Percentiles rank a stretch among this genome's conserved stretches.
These are phyloP conservation scores for Lasiodiplodia gonubiensis DNA, from an alignment of 2,329 filamentous ascomycete genomes.

Conservation along the genomic window DNA sequence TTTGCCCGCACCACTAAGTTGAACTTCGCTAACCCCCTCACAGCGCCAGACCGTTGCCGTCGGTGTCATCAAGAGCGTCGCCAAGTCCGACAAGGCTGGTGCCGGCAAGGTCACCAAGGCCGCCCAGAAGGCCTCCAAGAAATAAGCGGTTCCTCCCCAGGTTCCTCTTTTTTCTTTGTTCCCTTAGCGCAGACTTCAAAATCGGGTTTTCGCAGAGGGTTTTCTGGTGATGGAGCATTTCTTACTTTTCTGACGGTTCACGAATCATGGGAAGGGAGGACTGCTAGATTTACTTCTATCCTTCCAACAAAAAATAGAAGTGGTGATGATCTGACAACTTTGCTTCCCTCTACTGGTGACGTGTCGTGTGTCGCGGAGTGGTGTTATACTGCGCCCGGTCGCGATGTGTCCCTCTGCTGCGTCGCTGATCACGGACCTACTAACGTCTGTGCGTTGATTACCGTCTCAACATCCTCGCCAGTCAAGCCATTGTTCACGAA, in stretches of 20 bases:
- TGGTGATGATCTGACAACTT: constrained; percentile 19
- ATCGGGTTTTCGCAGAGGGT: neutral
- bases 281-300: constrained; percentile 28
- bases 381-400: neutral
- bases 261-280: constrained; percentile 27
- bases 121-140: constrained; percentile 49
- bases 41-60: constrained; percentile 59
- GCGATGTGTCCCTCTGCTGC: neutral
- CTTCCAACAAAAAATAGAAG: constrained; percentile 28
- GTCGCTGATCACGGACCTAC: neutral
- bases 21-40: no score
- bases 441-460: constrained; percentile 58
- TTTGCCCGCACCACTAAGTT: no score
- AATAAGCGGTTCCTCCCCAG: constrained; percentile 38
- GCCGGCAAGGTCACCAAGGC: constrained; percentile 60
- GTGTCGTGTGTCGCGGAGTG: neutral
- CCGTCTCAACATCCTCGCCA: constrained; percentile 72
- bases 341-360: neutral
- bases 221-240: constrained; percentile 10
- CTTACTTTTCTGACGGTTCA: constrained; percentile 27
- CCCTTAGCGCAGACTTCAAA: neutral
- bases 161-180: constrained; percentile 8
- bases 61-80: constrained; percentile 83
- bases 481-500: constrained; percentile 76
- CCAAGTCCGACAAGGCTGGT: constrained; percentile 52